These are phyloP conservation scores for Blastobotrys apis DNA, from an alignment of 1,139 yeast genomes.

Conservation along the genomic window DNA sequence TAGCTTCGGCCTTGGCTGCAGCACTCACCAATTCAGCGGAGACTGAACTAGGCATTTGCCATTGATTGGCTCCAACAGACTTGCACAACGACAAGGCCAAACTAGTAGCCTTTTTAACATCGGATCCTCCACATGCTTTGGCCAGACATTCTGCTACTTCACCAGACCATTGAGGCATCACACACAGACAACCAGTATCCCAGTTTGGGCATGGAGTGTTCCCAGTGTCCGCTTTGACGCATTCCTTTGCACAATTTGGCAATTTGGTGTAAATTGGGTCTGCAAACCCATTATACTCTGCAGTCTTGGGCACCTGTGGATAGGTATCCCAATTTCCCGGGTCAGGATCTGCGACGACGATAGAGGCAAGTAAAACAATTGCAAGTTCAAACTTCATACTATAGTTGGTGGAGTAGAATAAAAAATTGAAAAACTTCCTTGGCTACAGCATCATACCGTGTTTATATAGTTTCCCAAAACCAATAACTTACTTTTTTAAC, in stretches of 20 bases:
- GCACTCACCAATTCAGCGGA: constrained; percentile 37
- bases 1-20: neutral
- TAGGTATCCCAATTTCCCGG: constrained; percentile 41
- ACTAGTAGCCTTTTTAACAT: constrained; percentile 39
- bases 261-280: constrained; percentile 43
- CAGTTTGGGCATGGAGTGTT: constrained; percentile 44
- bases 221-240: constrained; percentile 17
- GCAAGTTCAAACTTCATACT: too few species aligned
- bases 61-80: constrained; percentile 44
- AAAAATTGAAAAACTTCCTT: too few species aligned
- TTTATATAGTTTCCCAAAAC: too few species aligned
- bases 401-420: too few species aligned
- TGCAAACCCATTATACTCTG: constrained; percentile 50
- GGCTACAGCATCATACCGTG: too few species aligned
- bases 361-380: too few species aligned
- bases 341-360: too few species aligned
- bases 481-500: too few species aligned
- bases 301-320: constrained; percentile 48
- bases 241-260: constrained; percentile 44
- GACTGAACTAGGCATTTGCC: constrained; percentile 46
- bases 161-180: constrained; percentile 48
- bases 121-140: constrained; percentile 37
- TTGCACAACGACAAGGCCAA: constrained; percentile 44
- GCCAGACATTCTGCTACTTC: constrained; percentile 47
- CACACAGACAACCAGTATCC: constrained; percentile 53